Conservation (phyloP, 2,329 filamentous ascomycete genomes). For the Xylariaceae sp. region DNA sequence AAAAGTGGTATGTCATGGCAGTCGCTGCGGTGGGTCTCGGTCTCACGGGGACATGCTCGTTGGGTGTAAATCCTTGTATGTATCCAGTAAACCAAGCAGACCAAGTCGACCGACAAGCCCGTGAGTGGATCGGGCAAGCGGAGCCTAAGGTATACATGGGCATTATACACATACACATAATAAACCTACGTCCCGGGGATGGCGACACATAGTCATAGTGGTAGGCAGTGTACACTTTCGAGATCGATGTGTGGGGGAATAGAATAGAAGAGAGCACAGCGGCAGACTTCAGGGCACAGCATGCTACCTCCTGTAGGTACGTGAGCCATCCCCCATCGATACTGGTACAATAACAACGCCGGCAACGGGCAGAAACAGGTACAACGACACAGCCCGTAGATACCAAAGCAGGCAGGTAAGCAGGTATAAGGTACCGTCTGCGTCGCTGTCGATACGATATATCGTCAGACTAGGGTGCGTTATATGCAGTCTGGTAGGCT, state of each 20-base stretch:
- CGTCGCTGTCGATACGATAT: not conserved
- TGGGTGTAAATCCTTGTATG: constrained; percentile 15
- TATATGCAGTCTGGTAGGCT: not conserved
- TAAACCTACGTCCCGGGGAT: not conserved
- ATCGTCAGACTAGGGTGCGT: not conserved
- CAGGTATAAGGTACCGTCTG: not conserved
- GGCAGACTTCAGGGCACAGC: not conserved
- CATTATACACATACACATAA: not conserved
- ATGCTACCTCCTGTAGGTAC: not conserved
- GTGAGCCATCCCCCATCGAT: not conserved
- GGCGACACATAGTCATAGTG: not conserved
- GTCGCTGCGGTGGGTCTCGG: constrained; percentile 11
- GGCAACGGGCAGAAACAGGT: not conserved
- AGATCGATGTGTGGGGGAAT: not conserved
- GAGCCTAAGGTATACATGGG: not conserved
- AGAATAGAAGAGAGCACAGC: not conserved
- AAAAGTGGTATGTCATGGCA: constrained; percentile 18
- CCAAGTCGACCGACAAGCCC: constrained; percentile 12
- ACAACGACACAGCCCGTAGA: not conserved
- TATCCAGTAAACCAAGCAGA: not conserved
- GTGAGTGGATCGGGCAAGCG: constrained; percentile 6
- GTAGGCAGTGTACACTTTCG: no score
- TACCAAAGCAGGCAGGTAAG: not conserved
- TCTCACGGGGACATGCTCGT: constrained; percentile 14
- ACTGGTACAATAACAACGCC: not conserved